Evolutionary conservation across 2,329 filamentous ascomycete genomes (phyloP).

Genomic region (Talaromyces piceae): DNA sequence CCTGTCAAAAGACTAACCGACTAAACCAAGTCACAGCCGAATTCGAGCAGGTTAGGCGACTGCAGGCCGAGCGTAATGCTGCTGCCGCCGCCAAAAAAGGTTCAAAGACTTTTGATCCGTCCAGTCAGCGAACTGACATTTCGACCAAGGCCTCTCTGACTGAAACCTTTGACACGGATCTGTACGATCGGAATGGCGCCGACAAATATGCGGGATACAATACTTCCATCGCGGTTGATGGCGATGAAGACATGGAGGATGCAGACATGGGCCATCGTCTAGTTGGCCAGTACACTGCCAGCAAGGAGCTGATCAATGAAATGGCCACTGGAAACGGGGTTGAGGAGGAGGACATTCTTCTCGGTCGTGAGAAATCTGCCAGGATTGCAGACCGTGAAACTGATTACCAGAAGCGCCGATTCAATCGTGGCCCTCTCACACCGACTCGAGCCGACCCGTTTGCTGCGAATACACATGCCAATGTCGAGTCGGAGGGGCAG

Average conservation of each 20-base stretch:
- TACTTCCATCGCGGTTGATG: slow-evolving; percentile 73
- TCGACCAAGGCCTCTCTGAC: slow-evolving; percentile 87
- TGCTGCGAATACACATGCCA: slow-evolving; percentile 63
- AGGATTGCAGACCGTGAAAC: slow-evolving; percentile 90
- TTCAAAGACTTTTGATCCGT: slow-evolving; percentile 69
- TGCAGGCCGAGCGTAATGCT: slow-evolving; percentile 89
- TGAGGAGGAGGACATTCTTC: slow-evolving; percentile 84
- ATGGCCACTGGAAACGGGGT: slow-evolving; percentile 78
- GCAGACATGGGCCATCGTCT: slow-evolving; percentile 68
- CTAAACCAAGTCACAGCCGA: slow-evolving; percentile 50
- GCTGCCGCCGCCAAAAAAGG: slow-evolving; percentile 69
- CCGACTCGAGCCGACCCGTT: slow-evolving; percentile 83
- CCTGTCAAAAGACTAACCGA: slow-evolving; percentile 7
- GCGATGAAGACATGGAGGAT: slow-evolving; percentile 72
- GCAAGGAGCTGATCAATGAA: slow-evolving; percentile 85
- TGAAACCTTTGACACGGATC: slow-evolving; percentile 74
- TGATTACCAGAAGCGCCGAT: slow-evolving; percentile 93
- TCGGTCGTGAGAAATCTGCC: slow-evolving; percentile 79
- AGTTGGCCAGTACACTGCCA: slow-evolving; percentile 93
- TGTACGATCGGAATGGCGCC: slow-evolving; percentile 70
- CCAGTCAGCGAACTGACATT: slow-evolving; percentile 71
- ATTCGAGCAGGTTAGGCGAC: slow-evolving; percentile 78
- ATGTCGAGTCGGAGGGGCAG: slow-evolving; percentile 61
- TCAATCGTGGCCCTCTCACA: slow-evolving; percentile 67
- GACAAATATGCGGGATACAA: slow-evolving; percentile 89